Evolutionary conservation across 345 rosid genomes (phyloP).

Genomic region (Populus euphratica): DNA sequence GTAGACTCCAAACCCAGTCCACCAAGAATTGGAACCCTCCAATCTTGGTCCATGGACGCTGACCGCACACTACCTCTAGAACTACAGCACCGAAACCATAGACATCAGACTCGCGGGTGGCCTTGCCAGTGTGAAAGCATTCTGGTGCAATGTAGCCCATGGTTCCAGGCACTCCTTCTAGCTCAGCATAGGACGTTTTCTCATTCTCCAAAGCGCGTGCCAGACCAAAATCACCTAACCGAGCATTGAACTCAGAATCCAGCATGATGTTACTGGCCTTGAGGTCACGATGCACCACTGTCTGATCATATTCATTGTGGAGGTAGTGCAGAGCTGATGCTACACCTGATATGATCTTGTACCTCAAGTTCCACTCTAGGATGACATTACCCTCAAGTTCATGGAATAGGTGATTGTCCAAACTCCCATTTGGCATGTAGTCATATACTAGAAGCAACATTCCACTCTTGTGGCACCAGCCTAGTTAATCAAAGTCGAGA

Average conservation of each 20-base stretch:
- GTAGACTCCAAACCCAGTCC: slow-evolving; percentile 59
- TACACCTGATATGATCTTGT: slow-evolving; percentile 47
- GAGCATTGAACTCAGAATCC: slow-evolving; percentile 52
- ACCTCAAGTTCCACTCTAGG: slow-evolving; percentile 38
- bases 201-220: slow-evolving; percentile 53
- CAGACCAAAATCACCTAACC: slow-evolving; percentile 57
- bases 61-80: slow-evolving; percentile 56
- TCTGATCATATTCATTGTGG: slow-evolving; percentile 56
- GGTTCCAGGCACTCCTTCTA: slow-evolving; percentile 50
- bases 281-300: slow-evolving; percentile 62
- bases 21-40: slow-evolving; percentile 31
- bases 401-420: slow-evolving; percentile 43
- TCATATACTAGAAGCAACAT: slow-evolving; percentile 50
- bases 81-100: slow-evolving; percentile 56
- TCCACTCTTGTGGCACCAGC: slow-evolving; percentile 59
- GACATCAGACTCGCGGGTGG: slow-evolving; percentile 56
- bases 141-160: slow-evolving; percentile 58
- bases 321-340: slow-evolving; percentile 57
- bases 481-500: slow-evolving; percentile 7
- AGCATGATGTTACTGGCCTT: slow-evolving; percentile 64
- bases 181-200: slow-evolving; percentile 50
- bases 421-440: slow-evolving; percentile 63
- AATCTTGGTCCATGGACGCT: slow-evolving; percentile 40
- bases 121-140: slow-evolving; percentile 54
- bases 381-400: slow-evolving; percentile 19